phyloP scores from a whole-genome alignment of 2,329 filamentous ascomycete genomes.

The Penicillium capsulatum region DNA sequence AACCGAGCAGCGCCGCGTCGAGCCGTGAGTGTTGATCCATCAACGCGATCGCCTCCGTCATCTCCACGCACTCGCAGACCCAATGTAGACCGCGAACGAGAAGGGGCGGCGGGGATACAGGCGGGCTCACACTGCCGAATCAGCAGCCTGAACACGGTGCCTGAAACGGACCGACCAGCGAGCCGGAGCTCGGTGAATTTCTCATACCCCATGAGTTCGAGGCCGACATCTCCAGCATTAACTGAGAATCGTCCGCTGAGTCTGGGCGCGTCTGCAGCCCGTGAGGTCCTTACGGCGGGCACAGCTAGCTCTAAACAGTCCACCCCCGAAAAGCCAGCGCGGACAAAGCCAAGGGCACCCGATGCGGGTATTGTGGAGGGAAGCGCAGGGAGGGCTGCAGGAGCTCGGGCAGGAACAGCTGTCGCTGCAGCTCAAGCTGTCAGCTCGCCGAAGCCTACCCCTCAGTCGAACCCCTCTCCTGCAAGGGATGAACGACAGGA shows the following conservation, averaged over 20 bases:
- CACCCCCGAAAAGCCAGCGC: constrained; percentile 5
- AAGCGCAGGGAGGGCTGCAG: constrained; percentile 22
- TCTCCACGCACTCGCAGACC: constrained; percentile 37
- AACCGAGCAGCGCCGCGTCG: constrained; percentile 36
- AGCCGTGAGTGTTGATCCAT: constrained; percentile 51
- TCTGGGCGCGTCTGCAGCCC: constrained; percentile 14
- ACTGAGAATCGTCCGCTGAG: constrained; percentile 18
- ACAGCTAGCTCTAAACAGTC: constrained; percentile 23
- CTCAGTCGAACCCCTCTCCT: constrained; percentile 6
- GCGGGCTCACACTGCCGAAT: constrained; percentile 19
- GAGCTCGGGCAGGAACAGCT: constrained; percentile 27
- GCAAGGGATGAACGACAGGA: constrained; percentile 8
- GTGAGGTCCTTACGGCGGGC: constrained; percentile 24
- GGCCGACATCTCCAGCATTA: constrained; percentile 39
- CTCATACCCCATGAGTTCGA: constrained; percentile 43
- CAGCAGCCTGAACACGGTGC: constrained; percentile 26
- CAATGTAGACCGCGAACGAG: constrained; percentile 36
- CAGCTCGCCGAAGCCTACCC: constrained; percentile 14
- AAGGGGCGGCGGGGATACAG: constrained; percentile 13
- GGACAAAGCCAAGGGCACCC: constrained; percentile 10
- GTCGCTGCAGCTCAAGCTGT: constrained; percentile 31
- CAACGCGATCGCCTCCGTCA: constrained; percentile 46
- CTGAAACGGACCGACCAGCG: constrained; percentile 36
- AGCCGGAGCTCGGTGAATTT: constrained; percentile 48
- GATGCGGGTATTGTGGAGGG: constrained; percentile 25